Percentiles rank a stretch among this genome's conserved stretches.
Conservation (phyloP, 140 eudicot genomes). For the Oenanthe javanica region DNA sequence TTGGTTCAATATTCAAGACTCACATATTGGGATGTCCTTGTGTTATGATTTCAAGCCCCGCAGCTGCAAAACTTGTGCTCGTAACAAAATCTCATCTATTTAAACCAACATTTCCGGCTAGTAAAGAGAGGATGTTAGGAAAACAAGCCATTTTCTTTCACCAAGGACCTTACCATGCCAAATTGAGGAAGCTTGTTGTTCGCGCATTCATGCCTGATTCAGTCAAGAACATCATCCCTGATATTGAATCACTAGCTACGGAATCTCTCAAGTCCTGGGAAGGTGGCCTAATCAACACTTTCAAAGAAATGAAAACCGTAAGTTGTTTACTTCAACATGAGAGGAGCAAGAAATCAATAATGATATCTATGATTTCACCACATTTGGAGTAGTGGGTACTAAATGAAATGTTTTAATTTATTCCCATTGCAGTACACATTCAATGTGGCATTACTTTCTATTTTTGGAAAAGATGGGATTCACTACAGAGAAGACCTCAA, state of each 20-base stretch:
- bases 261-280: constrained; percentile 45
- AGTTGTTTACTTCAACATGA: constrained; percentile 11
- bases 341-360: neutral
- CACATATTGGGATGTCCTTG: constrained; percentile 92
- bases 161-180: constrained; percentile 79
- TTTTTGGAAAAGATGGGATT: constrained; percentile 79
- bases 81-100: constrained; percentile 66
- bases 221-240: constrained; percentile 46
- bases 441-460: constrained; percentile 90
- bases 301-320: constrained; percentile 88
- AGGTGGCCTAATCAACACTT: constrained; percentile 61
- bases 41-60: constrained; percentile 93
- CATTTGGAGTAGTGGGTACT: constrained; percentile 3
- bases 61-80: constrained; percentile 71
- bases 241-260: constrained; percentile 56
- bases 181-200: constrained; percentile 69
- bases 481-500: constrained; percentile 83
- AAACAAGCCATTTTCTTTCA: constrained; percentile 93
- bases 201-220: constrained; percentile 82
- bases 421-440: constrained; percentile 62
- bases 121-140: constrained; percentile 95
- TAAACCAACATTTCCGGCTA: constrained; percentile 96
- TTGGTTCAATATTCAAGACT: constrained; percentile 81
- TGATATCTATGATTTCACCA: neutral
- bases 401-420: neutral